Percentiles rank a stretch among this genome's conserved stretches.
Conservation (phyloP, 2,329 filamentous ascomycete genomes). For the Aschersonia sp. region DNA sequence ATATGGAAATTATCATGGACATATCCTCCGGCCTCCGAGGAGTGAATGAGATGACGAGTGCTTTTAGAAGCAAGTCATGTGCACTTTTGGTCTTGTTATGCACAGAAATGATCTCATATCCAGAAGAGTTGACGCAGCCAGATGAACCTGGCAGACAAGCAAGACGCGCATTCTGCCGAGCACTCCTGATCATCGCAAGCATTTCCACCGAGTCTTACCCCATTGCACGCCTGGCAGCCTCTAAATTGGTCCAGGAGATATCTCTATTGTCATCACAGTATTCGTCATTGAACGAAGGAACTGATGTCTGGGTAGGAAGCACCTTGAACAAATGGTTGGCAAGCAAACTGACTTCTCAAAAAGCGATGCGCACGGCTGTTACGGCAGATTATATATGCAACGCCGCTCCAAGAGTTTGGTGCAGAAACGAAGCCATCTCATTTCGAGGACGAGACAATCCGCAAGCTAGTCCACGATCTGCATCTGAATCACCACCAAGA, state of each 20-base stretch:
- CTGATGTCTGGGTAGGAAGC: conserved; percentile 26
- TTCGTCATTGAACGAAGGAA: conserved; percentile 15
- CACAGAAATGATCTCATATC: conserved; percentile 21
- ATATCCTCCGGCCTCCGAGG: conserved; percentile 12
- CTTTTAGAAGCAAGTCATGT: conserved; percentile 20
- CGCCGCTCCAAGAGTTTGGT: conserved; percentile 8
- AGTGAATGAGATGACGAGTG: conserved; percentile 6
- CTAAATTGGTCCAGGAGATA: conserved; percentile 27
- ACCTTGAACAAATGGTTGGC: neutral
- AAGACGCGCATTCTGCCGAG: conserved; percentile 20
- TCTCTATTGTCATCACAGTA: conserved; percentile 19
- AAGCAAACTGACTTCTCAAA: neutral
- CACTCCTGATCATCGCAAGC: conserved; percentile 22
- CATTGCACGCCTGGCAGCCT: conserved; percentile 24
- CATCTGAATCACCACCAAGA: conserved; percentile 11
- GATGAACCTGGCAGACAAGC: conserved; percentile 13
- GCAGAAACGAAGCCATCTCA: conserved; percentile 13
- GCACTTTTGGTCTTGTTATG: conserved; percentile 26
- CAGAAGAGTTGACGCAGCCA: conserved; percentile 15
- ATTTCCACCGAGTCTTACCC: conserved; percentile 17
- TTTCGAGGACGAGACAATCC: conserved; percentile 15
- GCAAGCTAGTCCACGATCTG: conserved; percentile 14
- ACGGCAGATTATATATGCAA: conserved; percentile 10
- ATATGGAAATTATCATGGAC: conserved; percentile 22
- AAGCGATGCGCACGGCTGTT: conserved; percentile 17